Evolutionary conservation across 2,329 filamentous ascomycete species (phyloP).

Genomic region (Alternaria gansuensis): DNA sequence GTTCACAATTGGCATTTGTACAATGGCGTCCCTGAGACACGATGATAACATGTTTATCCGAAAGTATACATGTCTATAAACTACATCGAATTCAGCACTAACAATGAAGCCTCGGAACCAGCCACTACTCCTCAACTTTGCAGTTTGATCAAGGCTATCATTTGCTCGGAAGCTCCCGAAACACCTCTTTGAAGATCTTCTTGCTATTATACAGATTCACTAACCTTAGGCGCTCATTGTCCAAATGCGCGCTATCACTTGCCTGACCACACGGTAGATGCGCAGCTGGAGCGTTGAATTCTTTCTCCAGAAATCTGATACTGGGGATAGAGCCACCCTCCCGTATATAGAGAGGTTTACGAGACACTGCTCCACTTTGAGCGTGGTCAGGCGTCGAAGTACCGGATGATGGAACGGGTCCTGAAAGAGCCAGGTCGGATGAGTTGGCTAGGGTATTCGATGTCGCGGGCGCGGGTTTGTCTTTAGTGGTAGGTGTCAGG

Average conservation of each 20-base stretch:
- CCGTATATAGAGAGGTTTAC: constrained; percentile 86
- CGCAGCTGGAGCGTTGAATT: constrained; percentile 88
- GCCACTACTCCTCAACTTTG: neutral
- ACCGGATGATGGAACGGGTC: constrained; percentile 7
- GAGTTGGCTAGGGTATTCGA: constrained; percentile 61
- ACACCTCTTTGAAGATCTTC: constrained; percentile 89
- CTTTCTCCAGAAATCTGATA: constrained; percentile 93
- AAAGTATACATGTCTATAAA: neutral
- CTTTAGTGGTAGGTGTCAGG: constrained; percentile 14
- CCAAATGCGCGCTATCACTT: constrained; percentile 90
- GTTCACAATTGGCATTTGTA: neutral
- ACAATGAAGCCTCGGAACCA: neutral
- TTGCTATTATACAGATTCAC: constrained; percentile 89
- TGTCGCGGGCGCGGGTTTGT: constrained; percentile 56
- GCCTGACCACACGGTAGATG: constrained; percentile 95
- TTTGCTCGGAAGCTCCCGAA: constrained; percentile 65
- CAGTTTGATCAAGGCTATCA: neutral
- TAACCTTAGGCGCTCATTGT: constrained; percentile 91
- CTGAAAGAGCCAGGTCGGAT: constrained; percentile 30
- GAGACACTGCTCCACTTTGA: neutral
- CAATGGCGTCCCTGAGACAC: neutral
- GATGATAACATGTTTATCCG: neutral
- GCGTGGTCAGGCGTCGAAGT: constrained; percentile 7
- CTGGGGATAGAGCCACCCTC: constrained; percentile 96
- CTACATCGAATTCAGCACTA: neutral